Evolutionary conservation across 208 protist species (phyloP).

Genomic region (Leishmania arabica): DNA sequence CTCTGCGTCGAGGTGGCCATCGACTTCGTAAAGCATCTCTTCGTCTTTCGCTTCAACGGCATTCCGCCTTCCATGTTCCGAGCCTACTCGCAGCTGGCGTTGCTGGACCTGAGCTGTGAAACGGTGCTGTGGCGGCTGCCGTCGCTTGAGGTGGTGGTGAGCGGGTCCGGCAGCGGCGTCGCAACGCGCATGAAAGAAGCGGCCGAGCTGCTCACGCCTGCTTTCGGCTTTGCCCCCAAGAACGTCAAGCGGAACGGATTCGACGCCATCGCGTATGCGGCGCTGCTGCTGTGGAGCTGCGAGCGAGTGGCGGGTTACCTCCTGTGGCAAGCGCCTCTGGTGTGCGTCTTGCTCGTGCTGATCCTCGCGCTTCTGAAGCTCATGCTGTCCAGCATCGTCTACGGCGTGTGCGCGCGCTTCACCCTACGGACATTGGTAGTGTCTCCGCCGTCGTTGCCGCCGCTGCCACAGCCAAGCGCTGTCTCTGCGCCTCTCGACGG

Average conservation of each 20-base stretch:
- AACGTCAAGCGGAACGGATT: constrained; percentile 43
- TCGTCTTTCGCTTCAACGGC: constrained; percentile 91
- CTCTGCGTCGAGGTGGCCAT: constrained; percentile 76
- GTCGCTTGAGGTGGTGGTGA: constrained; percentile 13
- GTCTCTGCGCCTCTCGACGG: background rate
- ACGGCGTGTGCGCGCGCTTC: constrained; percentile 19
- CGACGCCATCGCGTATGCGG: constrained; percentile 46
- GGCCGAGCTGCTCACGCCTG: constrained; percentile 32
- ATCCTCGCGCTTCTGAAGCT: constrained; percentile 35
- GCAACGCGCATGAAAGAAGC: constrained; percentile 1
- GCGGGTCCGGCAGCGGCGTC: background rate
- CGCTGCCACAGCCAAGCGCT: background rate
- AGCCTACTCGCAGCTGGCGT: constrained; percentile 41
- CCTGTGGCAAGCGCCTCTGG: constrained; percentile 26
- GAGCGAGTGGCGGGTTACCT: constrained; percentile 29
- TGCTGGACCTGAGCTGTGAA: constrained; percentile 47
- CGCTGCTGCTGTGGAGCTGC: constrained; percentile 49
- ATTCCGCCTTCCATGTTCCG: constrained; percentile 70
- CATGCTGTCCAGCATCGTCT: constrained; percentile 11
- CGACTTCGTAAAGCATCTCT: constrained; percentile 93
- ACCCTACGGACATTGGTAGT: constrained; percentile 15
- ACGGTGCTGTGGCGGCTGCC: constrained; percentile 44
- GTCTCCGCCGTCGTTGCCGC: constrained; percentile 6
- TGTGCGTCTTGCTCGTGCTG: constrained; percentile 26
- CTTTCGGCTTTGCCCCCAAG: constrained; percentile 47